Evolutionary conservation across 2,329 filamentous ascomycete genomes (phyloP).

Genomic region (Seiridium cupressi): DNA sequence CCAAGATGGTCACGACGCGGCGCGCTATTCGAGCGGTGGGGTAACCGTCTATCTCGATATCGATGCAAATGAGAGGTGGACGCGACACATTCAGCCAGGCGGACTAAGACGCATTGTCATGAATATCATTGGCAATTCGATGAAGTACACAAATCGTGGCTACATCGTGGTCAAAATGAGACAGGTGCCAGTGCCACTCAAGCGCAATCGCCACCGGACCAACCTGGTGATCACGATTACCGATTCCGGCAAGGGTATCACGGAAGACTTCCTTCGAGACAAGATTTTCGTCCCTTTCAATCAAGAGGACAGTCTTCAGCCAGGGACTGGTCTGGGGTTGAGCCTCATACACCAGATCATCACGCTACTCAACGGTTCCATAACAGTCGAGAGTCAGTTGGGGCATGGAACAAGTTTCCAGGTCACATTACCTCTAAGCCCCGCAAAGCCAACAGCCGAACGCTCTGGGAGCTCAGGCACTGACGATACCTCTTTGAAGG

Average conservation of each 20-base stretch:
- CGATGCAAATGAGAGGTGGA: constrained; percentile 45
- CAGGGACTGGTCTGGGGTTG: constrained; percentile 63
- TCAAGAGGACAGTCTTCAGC: constrained; percentile 60
- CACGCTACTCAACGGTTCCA: constrained; percentile 14
- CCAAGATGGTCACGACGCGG: not conserved
- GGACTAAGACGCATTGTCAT: constrained; percentile 53
- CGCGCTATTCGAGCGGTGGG: constrained; percentile 8
- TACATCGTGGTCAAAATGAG: constrained; percentile 22
- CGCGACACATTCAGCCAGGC: constrained; percentile 53
- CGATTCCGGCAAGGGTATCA: constrained; percentile 67
- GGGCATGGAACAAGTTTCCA: constrained; percentile 29
- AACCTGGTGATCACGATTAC: constrained; percentile 18
- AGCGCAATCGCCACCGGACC: constrained; percentile 9
- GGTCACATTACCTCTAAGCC: constrained; percentile 28
- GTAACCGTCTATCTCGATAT: constrained; percentile 51
- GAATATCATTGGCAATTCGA: constrained; percentile 61
- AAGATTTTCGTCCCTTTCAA: constrained; percentile 62
- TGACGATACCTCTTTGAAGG: not conserved
- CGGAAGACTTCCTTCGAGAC: constrained; percentile 57
- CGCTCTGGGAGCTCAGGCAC: not conserved
- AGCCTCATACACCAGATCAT: constrained; percentile 61
- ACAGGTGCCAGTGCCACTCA: constrained; percentile 13
- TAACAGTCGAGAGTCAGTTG: constrained; percentile 17
- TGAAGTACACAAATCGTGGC: constrained; percentile 54
- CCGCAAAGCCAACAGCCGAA: not conserved